These are phyloP conservation scores for Myxozyma lipomycoides DNA, from an alignment of 805 yeast species.

Conservation along the genomic window DNA sequence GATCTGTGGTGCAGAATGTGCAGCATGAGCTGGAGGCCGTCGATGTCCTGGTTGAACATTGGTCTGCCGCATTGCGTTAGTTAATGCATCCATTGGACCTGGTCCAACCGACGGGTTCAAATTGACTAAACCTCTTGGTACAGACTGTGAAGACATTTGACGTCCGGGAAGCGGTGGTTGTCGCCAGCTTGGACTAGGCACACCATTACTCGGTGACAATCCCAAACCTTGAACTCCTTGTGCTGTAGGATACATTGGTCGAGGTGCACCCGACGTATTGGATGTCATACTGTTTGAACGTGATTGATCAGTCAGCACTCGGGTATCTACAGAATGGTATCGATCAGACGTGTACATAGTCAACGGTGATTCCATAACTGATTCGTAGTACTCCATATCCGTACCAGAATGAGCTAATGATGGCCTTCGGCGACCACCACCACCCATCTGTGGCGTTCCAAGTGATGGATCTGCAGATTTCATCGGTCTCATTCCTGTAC, in stretches of 20 bases:
- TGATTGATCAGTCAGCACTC: slow-evolving; percentile 22
- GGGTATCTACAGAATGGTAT: slow-evolving; percentile 20
- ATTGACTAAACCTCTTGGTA: slow-evolving; percentile 6
- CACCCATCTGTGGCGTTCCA: not conserved
- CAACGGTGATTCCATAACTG: slow-evolving; percentile 21
- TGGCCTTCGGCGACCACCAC: not conserved
- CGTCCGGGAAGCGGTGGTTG: slow-evolving; percentile 6
- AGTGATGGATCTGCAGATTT: not conserved
- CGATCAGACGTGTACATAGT: slow-evolving; percentile 24
- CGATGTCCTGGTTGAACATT: not conserved
- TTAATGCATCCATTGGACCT: slow-evolving; percentile 23
- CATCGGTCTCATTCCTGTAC: slow-evolving; percentile 3
- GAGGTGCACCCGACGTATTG: slow-evolving; percentile 5
- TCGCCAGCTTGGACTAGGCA: slow-evolving; percentile 5
- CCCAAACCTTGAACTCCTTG: not conserved
- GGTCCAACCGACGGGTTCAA: slow-evolving; percentile 21
- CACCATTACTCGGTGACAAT: not conserved
- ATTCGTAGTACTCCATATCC: slow-evolving; percentile 16
- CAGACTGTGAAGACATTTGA: slow-evolving; percentile 5
- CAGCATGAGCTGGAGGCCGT: not conserved
- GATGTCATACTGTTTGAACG: slow-evolving; percentile 25
- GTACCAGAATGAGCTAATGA: not conserved
- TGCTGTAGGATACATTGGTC: slow-evolving; percentile 17
- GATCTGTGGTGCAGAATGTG: slow-evolving; percentile 1
- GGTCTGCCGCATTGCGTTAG: slow-evolving; percentile 6